Conservation (phyloP, 768 basidiomycete genomes). For the Fomitopsis serialis region DNA sequence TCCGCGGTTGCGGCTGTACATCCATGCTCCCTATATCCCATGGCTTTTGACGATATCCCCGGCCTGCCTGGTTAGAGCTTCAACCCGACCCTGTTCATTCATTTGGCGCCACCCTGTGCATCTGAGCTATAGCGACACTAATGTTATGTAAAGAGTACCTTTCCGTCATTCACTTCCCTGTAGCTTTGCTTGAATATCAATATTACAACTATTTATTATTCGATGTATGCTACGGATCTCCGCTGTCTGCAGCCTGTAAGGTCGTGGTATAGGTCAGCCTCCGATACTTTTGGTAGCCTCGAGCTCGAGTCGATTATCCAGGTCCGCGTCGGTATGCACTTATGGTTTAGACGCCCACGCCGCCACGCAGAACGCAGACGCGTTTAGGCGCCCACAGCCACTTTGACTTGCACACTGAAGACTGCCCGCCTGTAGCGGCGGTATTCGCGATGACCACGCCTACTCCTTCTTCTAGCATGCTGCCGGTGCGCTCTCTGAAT, state of each 20-base stretch:
- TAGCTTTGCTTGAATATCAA: too few species aligned
- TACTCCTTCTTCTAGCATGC: conserved; percentile 20
- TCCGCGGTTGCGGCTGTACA: conserved; percentile 9
- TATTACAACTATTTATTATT: too few species aligned
- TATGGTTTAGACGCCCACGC: too few species aligned
- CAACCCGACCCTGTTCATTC: background rate
- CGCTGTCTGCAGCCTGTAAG: too few species aligned
- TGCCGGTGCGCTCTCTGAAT: conserved; percentile 53
- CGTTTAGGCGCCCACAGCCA: too few species aligned
- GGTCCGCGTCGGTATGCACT: too few species aligned
- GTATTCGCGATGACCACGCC: conserved; percentile 11
- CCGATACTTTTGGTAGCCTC: too few species aligned
- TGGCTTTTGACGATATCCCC: conserved; percentile 17
- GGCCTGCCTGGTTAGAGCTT: background rate
- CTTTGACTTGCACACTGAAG: background rate
- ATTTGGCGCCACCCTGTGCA: background rate
- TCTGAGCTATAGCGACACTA: background rate
- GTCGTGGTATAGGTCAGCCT: too few species aligned
- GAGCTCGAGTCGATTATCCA: too few species aligned
- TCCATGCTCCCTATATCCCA: conserved; percentile 15
- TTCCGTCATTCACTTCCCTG: too few species aligned
- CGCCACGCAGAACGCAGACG: too few species aligned
- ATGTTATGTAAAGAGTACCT: background rate
- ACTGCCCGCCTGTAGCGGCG: background rate
- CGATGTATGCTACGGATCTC: too few species aligned